Base-by-base conservation (phyloP, 1,284 basidiomycete genomes). In the Pseudozyma tsukubaensis region DNA sequence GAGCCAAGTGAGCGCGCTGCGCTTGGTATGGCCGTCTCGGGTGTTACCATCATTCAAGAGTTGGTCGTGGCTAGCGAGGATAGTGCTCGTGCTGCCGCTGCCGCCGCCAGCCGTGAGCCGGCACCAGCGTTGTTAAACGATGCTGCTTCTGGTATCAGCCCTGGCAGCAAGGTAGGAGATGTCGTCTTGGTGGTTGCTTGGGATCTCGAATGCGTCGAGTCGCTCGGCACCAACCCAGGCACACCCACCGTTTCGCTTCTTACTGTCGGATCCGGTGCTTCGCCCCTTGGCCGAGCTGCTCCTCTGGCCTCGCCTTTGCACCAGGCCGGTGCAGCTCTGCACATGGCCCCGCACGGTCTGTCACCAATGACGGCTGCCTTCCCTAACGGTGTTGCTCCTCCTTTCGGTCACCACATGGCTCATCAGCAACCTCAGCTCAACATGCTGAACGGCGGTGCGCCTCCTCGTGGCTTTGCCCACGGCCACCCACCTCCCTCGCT, bases 101-200 rank as follows among this genome's bases (percentile, higher is more conserved):
- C 60, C 5, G 48, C 59, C 8, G 32, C 43, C 21, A 43, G 44
- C 50, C 49, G 66, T n/a, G 58, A 65, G 29, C 29, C 53, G 37
- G 59, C 57, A 18, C 49, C 60, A 43, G 56, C 51, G 16, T 50
- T 72, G 49, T 59, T 60, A 35, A 68, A 59, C 47, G 72, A 66
- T 24, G 42, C 61, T 13, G 64, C 58, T 14, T 44, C 63, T 4
- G 37, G 58, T 21, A 39, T 79, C 50, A 83, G 81, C 48, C 78
- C 81, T 1, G 85, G 85, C 1, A 82, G 77, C 68, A 77, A 76
- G 44, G 53, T 84, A 4, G 85, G 85, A 36, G 82, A 85, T 47
- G 84, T 86, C 18, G 80, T 86, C 5, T 79, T 86, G 39, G 84
- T 86, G 49, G 76, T 85, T 24, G 75, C 82, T 9, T 85, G 84